Evolutionary conservation across 352 stramenopile genomes (phyloP).

Genomic region (Phytophthora macrochlamydospora): DNA sequence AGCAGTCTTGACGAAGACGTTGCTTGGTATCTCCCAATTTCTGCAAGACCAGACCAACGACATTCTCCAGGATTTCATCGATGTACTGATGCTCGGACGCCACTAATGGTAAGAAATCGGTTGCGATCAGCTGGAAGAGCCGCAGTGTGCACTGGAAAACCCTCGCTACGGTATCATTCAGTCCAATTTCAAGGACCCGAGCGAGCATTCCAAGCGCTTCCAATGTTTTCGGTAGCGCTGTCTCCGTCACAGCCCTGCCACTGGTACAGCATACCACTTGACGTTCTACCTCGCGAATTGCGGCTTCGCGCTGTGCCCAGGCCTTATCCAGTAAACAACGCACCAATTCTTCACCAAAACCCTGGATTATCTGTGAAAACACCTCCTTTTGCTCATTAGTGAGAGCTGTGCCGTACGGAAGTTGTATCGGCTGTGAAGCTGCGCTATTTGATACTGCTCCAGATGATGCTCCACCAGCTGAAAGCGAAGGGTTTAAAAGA

Average conservation of each 20-base stretch:
- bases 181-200: slow-evolving; percentile 61
- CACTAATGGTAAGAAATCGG: slow-evolving; percentile 73
- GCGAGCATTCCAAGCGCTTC: slow-evolving; percentile 65
- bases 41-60: slow-evolving; percentile 64
- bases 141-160: slow-evolving; percentile 83
- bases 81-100: slow-evolving; percentile 48
- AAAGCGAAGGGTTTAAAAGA: slow-evolving; percentile 63
- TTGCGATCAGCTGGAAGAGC: slow-evolving; percentile 69
- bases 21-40: slow-evolving; percentile 84
- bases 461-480: slow-evolving; percentile 20
- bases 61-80: slow-evolving; percentile 66
- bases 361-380: slow-evolving; percentile 56
- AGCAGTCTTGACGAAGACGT: slow-evolving; percentile 69
- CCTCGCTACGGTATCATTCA: slow-evolving; percentile 78
- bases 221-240: slow-evolving; percentile 55
- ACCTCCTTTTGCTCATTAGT: slow-evolving; percentile 62
- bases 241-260: slow-evolving; percentile 46
- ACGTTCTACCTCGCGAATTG: slow-evolving; percentile 76
- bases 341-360: slow-evolving; percentile 73
- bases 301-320: slow-evolving; percentile 77
- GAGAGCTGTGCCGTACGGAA: slow-evolving; percentile 77
- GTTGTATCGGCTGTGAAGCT: slow-evolving; percentile 32
- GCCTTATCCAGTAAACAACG: slow-evolving; percentile 82
- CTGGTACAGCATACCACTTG: slow-evolving; percentile 61
- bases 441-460: slow-evolving; percentile 17